phyloP scores from a whole-genome alignment of 345 rosid species.

The Acer negundo region DNA sequence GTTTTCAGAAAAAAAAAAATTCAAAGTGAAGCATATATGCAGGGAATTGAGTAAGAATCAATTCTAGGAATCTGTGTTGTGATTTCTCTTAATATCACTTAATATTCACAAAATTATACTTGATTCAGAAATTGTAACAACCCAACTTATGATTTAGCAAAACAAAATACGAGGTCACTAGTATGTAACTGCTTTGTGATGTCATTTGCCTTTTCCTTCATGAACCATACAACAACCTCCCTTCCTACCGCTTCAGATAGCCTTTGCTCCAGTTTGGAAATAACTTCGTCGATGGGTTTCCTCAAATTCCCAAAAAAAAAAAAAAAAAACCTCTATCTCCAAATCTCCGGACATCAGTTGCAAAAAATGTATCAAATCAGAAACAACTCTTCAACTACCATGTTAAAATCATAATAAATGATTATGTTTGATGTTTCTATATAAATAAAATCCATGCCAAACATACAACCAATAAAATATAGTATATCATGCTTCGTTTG shows the following conservation, averaged over 20 bases:
- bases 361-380: slow-evolving; percentile 85
- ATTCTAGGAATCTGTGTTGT: background rate
- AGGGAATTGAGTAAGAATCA: background rate
- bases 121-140: background rate
- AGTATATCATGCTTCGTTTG: background rate
- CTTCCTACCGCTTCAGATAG: slow-evolving; percentile 83
- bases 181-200: slow-evolving; percentile 78
- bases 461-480: background rate
- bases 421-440: background rate
- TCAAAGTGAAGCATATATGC: background rate
- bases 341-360: slow-evolving; percentile 89
- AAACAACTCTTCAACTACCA: slow-evolving; percentile 81
- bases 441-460: background rate
- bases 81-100: background rate
- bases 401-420: slow-evolving; percentile 21
- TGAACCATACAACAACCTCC: slow-evolving; percentile 87
- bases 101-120: background rate
- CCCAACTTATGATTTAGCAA: background rate
- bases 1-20: background rate
- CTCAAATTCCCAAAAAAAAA: slow-evolving; percentile 80
- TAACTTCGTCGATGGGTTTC: slow-evolving; percentile 76
- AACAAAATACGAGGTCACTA: background rate
- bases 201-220: slow-evolving; percentile 84
- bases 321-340: too few species aligned
- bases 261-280: slow-evolving; percentile 77